Percentiles rank a stretch among this genome's conserved stretches.
Conservation (phyloP, 257 asterid species). For the Cynanchum wilfordii region DNA sequence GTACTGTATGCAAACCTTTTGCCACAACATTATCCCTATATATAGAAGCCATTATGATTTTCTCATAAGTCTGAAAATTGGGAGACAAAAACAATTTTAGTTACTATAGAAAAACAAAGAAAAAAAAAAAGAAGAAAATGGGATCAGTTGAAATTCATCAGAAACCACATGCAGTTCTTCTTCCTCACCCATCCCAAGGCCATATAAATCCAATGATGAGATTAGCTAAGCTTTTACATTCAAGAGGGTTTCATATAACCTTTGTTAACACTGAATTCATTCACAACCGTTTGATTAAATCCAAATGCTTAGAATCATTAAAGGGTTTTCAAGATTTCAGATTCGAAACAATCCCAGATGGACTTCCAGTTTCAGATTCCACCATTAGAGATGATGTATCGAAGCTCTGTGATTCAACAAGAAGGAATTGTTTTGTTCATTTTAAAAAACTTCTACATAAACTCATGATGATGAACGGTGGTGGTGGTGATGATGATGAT, state of each 20-base stretch:
- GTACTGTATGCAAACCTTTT: too few species aligned
- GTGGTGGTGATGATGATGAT: not conserved
- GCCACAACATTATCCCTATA: too few species aligned
- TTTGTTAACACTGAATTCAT: constrained; percentile 49
- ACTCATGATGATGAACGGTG: not conserved
- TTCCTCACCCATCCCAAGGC: constrained; percentile 54
- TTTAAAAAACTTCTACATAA: constrained; percentile 34
- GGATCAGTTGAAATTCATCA: constrained; percentile 3
- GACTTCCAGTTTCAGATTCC: constrained; percentile 41
- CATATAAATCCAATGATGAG: constrained; percentile 47
- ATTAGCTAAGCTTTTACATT: constrained; percentile 40
- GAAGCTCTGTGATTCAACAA: constrained; percentile 22
- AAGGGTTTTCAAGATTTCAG: constrained; percentile 35
- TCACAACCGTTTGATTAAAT: constrained; percentile 40
- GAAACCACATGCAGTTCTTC: constrained; percentile 40
- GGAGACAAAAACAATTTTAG: too few species aligned
- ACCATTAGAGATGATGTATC: constrained; percentile 30
- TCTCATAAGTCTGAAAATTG: too few species aligned
- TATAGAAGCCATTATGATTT: too few species aligned
- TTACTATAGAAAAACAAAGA: too few species aligned
- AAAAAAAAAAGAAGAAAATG: constrained; percentile 7
- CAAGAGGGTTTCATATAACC: constrained; percentile 41
- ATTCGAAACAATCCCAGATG: constrained; percentile 51
- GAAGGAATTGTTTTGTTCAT: constrained; percentile 34
- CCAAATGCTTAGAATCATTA: constrained; percentile 40